phyloP scores from a whole-genome alignment of 257 asterid genomes.

The Solanum commersonii region DNA sequence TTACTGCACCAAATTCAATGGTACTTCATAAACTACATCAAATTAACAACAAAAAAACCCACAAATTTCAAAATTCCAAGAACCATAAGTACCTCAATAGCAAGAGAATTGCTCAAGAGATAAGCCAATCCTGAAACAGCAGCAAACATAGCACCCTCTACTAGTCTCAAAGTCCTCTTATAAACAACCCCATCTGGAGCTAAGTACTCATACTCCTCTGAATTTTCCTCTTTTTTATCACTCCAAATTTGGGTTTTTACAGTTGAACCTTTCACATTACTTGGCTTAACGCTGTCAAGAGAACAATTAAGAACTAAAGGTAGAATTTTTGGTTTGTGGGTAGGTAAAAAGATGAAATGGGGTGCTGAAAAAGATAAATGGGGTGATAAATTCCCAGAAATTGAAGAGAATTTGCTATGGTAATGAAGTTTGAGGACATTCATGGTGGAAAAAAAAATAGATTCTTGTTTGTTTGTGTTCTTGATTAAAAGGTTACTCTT shows the following conservation, averaged over 20 bases:
- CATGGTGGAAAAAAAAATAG: constrained; percentile 7
- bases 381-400: background rate
- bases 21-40: background rate
- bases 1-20: background rate
- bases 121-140: constrained; percentile 89
- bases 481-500: background rate
- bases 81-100: constrained; percentile 58
- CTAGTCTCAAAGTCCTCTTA: constrained; percentile 73
- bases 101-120: constrained; percentile 87
- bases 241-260: constrained; percentile 21
- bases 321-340: background rate
- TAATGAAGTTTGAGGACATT: constrained; percentile 35
- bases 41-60: background rate
- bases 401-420: constrained; percentile 11
- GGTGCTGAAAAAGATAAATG: background rate
- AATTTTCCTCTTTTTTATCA: constrained; percentile 24
- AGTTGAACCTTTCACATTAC: constrained; percentile 8
- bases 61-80: background rate
- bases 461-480: background rate
- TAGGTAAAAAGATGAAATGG: background rate
- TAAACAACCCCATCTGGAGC: constrained; percentile 84
- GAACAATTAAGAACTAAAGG: constrained; percentile 7
- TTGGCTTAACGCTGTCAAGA: background rate
- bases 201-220: constrained; percentile 51
- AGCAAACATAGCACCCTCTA: constrained; percentile 97